phyloP scores from a whole-genome alignment of 2,329 filamentous ascomycete genomes.

The Aspergillus fumigatiaffinis region DNA sequence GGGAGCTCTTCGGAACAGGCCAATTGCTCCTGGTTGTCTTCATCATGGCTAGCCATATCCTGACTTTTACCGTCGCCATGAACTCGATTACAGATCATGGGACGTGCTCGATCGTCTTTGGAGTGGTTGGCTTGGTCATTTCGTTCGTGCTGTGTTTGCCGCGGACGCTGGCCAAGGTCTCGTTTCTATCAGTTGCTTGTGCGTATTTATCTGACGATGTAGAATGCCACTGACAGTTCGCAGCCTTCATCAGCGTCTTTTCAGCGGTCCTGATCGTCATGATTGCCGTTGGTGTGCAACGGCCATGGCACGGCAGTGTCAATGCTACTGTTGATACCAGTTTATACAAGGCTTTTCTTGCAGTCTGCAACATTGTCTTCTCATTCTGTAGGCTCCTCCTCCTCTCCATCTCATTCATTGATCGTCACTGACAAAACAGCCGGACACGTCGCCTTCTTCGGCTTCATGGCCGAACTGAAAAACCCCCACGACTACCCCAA shows the following conservation, averaged over 20 bases:
- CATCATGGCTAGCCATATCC: constrained; percentile 63
- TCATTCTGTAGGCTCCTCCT: constrained; percentile 53
- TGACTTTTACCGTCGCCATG: constrained; percentile 65
- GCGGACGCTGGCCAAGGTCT: constrained; percentile 57
- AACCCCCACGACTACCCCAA: constrained; percentile 57
- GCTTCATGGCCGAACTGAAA: constrained; percentile 61
- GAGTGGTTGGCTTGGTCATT: constrained; percentile 52
- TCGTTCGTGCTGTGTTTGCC: constrained; percentile 57
- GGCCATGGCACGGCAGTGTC: constrained; percentile 34
- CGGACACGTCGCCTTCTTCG: constrained; percentile 64
- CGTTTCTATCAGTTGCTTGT: constrained; percentile 57
- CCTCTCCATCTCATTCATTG: constrained; percentile 14
- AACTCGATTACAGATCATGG: constrained; percentile 58
- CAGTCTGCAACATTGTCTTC: constrained; percentile 64
- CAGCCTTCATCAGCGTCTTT: constrained; percentile 59
- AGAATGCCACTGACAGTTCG: not conserved
- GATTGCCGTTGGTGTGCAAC: constrained; percentile 55
- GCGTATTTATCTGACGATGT: constrained; percentile 3
- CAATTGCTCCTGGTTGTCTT: constrained; percentile 62
- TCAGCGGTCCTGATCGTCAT: constrained; percentile 62
- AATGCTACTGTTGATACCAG: constrained; percentile 34
- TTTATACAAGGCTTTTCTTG: constrained; percentile 53
- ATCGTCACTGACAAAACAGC: constrained; percentile 19
- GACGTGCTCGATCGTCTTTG: constrained; percentile 60
- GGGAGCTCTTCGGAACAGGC: constrained; percentile 57